Evolutionary conservation across 306 rosid genomes (phyloP).

Genomic region (Glycine soja): DNA sequence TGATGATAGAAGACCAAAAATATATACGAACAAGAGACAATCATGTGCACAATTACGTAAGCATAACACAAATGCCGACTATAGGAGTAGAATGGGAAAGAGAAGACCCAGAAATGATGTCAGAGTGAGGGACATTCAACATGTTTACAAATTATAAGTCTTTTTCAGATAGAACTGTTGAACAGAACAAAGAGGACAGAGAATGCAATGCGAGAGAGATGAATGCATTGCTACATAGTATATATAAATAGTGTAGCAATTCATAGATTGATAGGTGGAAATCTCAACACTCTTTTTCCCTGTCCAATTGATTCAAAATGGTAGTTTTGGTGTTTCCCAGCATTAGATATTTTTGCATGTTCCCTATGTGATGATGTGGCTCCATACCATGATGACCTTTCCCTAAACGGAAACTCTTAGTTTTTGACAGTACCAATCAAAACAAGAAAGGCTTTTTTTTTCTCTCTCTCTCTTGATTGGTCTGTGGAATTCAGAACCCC

Average conservation of each 20-base stretch:
- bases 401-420: slow-evolving; percentile 55
- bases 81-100: slow-evolving; percentile 30
- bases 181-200: slow-evolving; percentile 40
- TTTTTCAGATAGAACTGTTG: slow-evolving; percentile 8
- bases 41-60: slow-evolving; percentile 38
- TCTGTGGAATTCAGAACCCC: slow-evolving; percentile 40
- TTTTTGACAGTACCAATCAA: slow-evolving; percentile 47
- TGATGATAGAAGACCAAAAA: slow-evolving; percentile 34
- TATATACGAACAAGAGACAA: slow-evolving; percentile 40
- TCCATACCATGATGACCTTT: slow-evolving; percentile 62
- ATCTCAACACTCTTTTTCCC: background rate
- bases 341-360: slow-evolving; percentile 60
- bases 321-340: slow-evolving; percentile 50
- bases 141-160: slow-evolving; percentile 52
- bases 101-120: slow-evolving; percentile 51
- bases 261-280: slow-evolving; percentile 3
- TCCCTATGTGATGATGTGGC: slow-evolving; percentile 68
- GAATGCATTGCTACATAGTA: background rate
- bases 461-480: slow-evolving; percentile 36
- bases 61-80: slow-evolving; percentile 29
- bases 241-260: background rate
- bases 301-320: slow-evolving; percentile 41
- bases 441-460: slow-evolving; percentile 44
- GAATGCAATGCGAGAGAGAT: slow-evolving; percentile 34
- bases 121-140: slow-evolving; percentile 56